A percentile compares a stretch with the other conserved stretches of the same genome.
Evolutionary conservation across 768 basidiomycete species (phyloP).

Genomic region (Psilocybe subaeruginosa): DNA sequence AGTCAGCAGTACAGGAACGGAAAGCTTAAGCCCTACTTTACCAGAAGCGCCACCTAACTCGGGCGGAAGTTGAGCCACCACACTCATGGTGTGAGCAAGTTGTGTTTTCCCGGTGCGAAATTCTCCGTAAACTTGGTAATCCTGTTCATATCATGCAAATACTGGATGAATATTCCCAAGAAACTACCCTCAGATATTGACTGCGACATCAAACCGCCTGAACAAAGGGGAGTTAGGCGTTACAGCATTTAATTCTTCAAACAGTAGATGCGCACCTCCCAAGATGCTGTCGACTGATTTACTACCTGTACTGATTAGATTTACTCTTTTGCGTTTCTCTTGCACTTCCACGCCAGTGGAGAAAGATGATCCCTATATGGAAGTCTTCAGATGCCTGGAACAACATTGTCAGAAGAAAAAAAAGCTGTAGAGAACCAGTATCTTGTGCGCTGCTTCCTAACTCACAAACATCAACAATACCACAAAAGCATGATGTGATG

Average conservation of each 20-base stretch:
- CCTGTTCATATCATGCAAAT: neutral
- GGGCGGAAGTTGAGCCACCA: slow-evolving; percentile 84
- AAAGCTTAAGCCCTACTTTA: slow-evolving; percentile 52
- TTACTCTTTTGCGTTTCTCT: slow-evolving; percentile 79
- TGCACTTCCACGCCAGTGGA: slow-evolving; percentile 91
- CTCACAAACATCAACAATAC: neutral
- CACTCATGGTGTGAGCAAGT: slow-evolving; percentile 93
- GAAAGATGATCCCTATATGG: slow-evolving; percentile 84
- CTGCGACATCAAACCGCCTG: slow-evolving; percentile 90
- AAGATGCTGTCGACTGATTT: slow-evolving; percentile 89
- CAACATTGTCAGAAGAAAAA: neutral
- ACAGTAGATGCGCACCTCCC: slow-evolving; percentile 59
- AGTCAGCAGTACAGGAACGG: too few relatives aligned
- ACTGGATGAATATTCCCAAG: neutral
- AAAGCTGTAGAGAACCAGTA: slow-evolving; percentile 52
- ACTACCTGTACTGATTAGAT: slow-evolving; percentile 89
- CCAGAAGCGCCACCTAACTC: slow-evolving; percentile 92
- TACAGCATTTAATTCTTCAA: neutral
- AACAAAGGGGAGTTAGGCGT: neutral
- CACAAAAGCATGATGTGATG: neutral
- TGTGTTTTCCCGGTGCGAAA: slow-evolving; percentile 97
- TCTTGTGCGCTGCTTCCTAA: slow-evolving; percentile 90
- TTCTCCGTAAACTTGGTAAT: slow-evolving; percentile 82
- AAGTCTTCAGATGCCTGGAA: neutral
- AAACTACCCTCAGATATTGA: slow-evolving; percentile 85